Conservation (phyloP, 768 basidiomycete species). For the Russula vinacea region DNA sequence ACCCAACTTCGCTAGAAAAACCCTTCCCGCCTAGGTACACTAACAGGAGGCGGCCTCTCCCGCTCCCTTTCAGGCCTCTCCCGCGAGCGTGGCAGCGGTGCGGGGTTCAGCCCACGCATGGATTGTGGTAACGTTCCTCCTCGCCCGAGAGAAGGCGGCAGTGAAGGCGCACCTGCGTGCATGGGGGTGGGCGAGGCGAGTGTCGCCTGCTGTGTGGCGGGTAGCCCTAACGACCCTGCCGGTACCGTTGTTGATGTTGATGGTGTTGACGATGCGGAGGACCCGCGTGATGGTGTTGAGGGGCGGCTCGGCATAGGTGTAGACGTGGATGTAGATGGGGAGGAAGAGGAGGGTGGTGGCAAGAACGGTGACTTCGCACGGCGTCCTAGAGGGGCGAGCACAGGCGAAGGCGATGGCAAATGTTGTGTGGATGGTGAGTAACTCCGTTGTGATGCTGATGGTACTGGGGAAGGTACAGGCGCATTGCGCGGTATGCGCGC, state of each 20-base stretch:
- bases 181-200: conserved; percentile 15
- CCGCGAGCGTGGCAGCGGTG: conserved; percentile 63
- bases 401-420: not conserved
- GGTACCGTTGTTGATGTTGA: not conserved
- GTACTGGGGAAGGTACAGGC: not conserved
- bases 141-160: not conserved
- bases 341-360: conserved; percentile 15
- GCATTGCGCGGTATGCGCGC: not conserved
- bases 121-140: too few species aligned
- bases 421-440: conserved; percentile 6
- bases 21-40: conserved; percentile 57
- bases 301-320: conserved; percentile 14
- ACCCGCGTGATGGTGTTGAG: conserved; percentile 6
- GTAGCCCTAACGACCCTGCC: not conserved
- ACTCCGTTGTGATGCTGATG: conserved; percentile 7
- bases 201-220: not conserved
- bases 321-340: not conserved
- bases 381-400: conserved; percentile 12
- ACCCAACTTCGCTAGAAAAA: conserved; percentile 47
- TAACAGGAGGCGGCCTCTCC: conserved; percentile 48
- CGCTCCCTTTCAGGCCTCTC: conserved; percentile 49
- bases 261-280: not conserved
- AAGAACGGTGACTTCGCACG: conserved; percentile 15
- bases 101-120: conserved; percentile 39
- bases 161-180: conserved; percentile 7